These are phyloP conservation scores for Passalora sequoiae DNA, from an alignment of 2,329 filamentous ascomycete genomes.

Conservation along the genomic window DNA sequence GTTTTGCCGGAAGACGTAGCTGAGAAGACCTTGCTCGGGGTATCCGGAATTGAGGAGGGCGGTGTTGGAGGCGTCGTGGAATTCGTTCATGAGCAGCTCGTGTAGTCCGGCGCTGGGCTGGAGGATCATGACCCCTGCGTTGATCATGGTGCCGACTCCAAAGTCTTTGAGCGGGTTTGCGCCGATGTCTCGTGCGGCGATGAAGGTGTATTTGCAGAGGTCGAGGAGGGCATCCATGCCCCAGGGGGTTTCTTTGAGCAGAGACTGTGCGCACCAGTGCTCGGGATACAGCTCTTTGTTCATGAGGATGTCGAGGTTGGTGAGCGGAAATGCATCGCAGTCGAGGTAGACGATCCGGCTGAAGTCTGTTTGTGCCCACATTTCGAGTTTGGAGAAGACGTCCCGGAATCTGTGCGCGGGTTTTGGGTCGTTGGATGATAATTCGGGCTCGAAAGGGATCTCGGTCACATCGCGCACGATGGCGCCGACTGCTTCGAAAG, in stretches of 20 bases:
- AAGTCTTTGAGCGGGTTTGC: neutral
- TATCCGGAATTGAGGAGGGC: constrained; percentile 30
- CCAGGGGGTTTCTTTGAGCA: constrained; percentile 19
- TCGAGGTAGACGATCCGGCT: constrained; percentile 32
- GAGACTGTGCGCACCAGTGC: constrained; percentile 23
- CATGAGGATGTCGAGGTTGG: constrained; percentile 32
- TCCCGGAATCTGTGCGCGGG: constrained; percentile 31
- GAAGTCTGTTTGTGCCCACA: constrained; percentile 34
- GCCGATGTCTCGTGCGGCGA: constrained; percentile 20
- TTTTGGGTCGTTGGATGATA: constrained; percentile 22
- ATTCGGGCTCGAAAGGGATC: constrained; percentile 29
- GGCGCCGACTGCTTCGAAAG: constrained; percentile 32
- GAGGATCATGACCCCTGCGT: constrained; percentile 34
- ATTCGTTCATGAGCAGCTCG: constrained; percentile 31
- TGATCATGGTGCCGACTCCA: constrained; percentile 23
- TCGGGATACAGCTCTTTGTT: constrained; percentile 17
- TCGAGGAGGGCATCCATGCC: constrained; percentile 22
- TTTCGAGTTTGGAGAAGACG: constrained; percentile 35
- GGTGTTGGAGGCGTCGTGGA: constrained; percentile 23
- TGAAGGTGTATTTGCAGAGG: constrained; percentile 31
- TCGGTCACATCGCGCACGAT: constrained; percentile 32
- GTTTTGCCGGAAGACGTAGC: constrained; percentile 31
- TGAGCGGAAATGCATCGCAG: constrained; percentile 33
- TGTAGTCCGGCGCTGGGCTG: constrained; percentile 31
- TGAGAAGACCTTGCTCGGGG: constrained; percentile 35